Evolutionary conservation across 78 protist species (phyloP).

Genomic region (Tieghemostelium lacteum): DNA sequence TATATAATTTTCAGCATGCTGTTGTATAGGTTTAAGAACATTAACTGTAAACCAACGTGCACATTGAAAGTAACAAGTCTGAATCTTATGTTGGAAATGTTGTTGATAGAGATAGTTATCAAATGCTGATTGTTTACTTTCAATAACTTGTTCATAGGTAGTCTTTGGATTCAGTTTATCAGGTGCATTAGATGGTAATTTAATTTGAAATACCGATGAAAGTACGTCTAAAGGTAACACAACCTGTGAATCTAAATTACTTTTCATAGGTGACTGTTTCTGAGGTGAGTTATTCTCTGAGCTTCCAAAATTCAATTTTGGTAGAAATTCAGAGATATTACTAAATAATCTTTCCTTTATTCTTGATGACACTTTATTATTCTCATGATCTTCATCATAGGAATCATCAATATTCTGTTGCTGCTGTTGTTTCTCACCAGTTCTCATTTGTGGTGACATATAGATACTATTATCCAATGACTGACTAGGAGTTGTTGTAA

Average conservation of each 20-base stretch:
- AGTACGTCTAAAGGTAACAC: background rate
- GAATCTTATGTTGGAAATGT: background rate
- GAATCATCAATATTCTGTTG: background rate
- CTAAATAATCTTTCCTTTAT: constrained; percentile 38
- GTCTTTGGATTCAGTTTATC: background rate
- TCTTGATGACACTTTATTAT: constrained; percentile 10
- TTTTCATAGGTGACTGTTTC: background rate
- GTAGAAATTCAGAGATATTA: constrained; percentile 19
- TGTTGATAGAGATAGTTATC: constrained; percentile 4
- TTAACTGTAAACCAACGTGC: constrained; percentile 35
- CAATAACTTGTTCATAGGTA: background rate
- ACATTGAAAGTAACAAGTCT: background rate
- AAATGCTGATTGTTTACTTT: background rate
- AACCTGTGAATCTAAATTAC: no score
- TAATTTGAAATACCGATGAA: background rate
- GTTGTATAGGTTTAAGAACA: constrained; percentile 15
- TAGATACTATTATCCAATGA: background rate
- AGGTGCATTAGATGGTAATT: background rate
- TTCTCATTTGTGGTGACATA: background rate
- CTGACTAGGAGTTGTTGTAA: background rate
- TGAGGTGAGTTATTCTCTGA: background rate
- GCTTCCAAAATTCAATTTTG: no score
- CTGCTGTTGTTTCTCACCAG: background rate
- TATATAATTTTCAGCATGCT: constrained; percentile 21
- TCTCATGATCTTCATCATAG: constrained; percentile 20